phyloP scores from a whole-genome alignment of 768 basidiomycete species.

The Leucosporidium scottii region DNA sequence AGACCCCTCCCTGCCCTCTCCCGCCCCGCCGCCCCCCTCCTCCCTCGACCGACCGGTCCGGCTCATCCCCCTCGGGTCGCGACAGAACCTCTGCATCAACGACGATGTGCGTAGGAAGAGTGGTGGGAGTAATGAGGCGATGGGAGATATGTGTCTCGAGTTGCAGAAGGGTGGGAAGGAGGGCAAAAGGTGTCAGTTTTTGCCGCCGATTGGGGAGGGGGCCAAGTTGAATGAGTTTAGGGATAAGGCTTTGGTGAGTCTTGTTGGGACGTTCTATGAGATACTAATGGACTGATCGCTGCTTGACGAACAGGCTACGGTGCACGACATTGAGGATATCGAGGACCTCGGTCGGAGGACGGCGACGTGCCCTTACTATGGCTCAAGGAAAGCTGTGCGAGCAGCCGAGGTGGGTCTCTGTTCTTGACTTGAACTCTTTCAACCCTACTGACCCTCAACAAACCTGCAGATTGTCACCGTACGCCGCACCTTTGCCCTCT shows the following conservation, averaged over 20 bases:
- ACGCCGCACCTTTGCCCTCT: too few relatives aligned
- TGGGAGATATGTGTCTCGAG: constrained; percentile 36
- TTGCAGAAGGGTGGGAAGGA: constrained; percentile 40
- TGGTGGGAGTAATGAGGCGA: constrained; percentile 47
- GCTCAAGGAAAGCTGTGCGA: constrained; percentile 73
- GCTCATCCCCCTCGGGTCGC: constrained; percentile 76
- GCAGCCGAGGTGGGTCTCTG: constrained; percentile 69
- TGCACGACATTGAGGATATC: constrained; percentile 92
- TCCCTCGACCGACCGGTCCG: constrained; percentile 41
- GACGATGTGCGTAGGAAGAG: constrained; percentile 58
- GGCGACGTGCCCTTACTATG: constrained; percentile 86
- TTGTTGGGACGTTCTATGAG: constrained; percentile 55
- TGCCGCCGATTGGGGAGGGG: constrained; percentile 38
- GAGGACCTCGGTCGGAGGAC: constrained; percentile 61
- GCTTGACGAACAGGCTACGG: constrained; percentile 55
- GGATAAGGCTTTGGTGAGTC: constrained; percentile 68
- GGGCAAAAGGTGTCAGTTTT: constrained; percentile 33
- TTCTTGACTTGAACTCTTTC: too few relatives aligned
- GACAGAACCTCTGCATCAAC: constrained; percentile 89
- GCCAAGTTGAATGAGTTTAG: constrained; percentile 86
- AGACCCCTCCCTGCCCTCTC: constrained; percentile 5
- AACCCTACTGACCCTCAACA: too few relatives aligned
- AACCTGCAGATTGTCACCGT: background rate
- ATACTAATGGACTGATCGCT: constrained; percentile 43
- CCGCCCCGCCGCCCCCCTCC: background rate